Evolutionary conservation across 768 basidiomycete genomes (phyloP).

Genomic region (Xerocomellus amylosporus): DNA sequence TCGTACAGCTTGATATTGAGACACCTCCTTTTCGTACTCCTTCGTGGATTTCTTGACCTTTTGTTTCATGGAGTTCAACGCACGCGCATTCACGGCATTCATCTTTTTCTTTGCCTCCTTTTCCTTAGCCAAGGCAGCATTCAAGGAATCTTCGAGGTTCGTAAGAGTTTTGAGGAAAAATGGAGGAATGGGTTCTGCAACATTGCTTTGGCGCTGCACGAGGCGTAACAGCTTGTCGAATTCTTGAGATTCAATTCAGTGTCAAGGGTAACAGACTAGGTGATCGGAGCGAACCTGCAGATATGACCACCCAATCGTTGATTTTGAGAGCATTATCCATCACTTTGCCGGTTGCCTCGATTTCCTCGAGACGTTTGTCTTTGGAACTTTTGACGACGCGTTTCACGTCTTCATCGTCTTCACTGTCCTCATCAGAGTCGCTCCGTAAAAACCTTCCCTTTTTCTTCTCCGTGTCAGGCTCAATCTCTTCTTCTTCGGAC

Average conservation of each 20-base stretch:
- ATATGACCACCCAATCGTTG: slow-evolving; percentile 94
- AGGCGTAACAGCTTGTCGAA: slow-evolving; percentile 94
- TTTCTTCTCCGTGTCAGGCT: slow-evolving; percentile 42
- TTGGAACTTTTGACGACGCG: slow-evolving; percentile 78
- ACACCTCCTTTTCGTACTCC: slow-evolving; percentile 81
- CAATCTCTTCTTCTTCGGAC: slow-evolving; percentile 56
- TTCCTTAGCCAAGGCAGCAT: slow-evolving; percentile 73
- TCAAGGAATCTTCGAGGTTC: slow-evolving; percentile 75
- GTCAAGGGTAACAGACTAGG: neutral
- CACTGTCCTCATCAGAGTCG: slow-evolving; percentile 51
- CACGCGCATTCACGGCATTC: slow-evolving; percentile 91
- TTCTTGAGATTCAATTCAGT: slow-evolving; percentile 49
- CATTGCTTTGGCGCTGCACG: slow-evolving; percentile 82
- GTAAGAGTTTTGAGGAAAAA: slow-evolving; percentile 76
- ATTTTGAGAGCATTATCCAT: slow-evolving; percentile 96
- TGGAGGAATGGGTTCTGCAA: slow-evolving; percentile 82
- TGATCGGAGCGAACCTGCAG: slow-evolving; percentile 58
- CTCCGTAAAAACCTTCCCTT: slow-evolving; percentile 41
- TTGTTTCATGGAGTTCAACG: slow-evolving; percentile 96
- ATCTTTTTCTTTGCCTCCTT: slow-evolving; percentile 94
- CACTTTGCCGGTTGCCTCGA: slow-evolving; percentile 85
- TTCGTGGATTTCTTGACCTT: slow-evolving; percentile 89
- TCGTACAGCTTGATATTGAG: slow-evolving; percentile 74
- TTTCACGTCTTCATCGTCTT: slow-evolving; percentile 70
- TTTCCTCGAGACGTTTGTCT: slow-evolving; percentile 90